Evolutionary conservation across 2,329 filamentous ascomycete species (phyloP).

Genomic region (Colletotrichum higginsianum): DNA sequence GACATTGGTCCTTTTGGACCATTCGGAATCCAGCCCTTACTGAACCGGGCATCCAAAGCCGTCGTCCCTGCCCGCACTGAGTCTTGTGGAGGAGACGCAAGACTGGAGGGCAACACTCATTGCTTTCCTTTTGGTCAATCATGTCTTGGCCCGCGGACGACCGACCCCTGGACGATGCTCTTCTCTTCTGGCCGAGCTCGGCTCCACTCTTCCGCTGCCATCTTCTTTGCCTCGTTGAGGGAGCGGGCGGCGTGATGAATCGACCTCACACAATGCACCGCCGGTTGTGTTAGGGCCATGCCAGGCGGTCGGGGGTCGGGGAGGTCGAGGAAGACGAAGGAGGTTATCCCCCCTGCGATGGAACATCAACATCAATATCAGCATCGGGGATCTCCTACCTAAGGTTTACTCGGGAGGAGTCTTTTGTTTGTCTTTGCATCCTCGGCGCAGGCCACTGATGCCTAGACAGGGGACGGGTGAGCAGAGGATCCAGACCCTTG

Average conservation of each 20-base stretch:
- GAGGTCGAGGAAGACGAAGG: too few species aligned
- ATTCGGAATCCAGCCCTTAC: conserved; percentile 22
- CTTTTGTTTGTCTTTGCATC: background rate
- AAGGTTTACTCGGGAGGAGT: too few species aligned
- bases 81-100: conserved; percentile 7
- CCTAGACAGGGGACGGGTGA: conserved; percentile 3
- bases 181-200: conserved; percentile 7
- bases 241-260: background rate
- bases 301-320: too few species aligned
- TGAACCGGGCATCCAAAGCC: conserved; percentile 33
- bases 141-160: conserved; percentile 27
- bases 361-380: background rate
- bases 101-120: conserved; percentile 1
- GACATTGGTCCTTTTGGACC: background rate
- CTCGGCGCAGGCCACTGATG: background rate
- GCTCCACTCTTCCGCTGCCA: background rate
- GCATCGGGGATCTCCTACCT: background rate
- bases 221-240: background rate
- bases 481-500: conserved; percentile 23
- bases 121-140: conserved; percentile 29
- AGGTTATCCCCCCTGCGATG: background rate
- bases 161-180: background rate
- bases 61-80: conserved; percentile 1
- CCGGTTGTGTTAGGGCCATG: background rate
- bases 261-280: background rate